Conservation (phyloP, 305 asterid species). For the Solanum hybrid region DNA sequence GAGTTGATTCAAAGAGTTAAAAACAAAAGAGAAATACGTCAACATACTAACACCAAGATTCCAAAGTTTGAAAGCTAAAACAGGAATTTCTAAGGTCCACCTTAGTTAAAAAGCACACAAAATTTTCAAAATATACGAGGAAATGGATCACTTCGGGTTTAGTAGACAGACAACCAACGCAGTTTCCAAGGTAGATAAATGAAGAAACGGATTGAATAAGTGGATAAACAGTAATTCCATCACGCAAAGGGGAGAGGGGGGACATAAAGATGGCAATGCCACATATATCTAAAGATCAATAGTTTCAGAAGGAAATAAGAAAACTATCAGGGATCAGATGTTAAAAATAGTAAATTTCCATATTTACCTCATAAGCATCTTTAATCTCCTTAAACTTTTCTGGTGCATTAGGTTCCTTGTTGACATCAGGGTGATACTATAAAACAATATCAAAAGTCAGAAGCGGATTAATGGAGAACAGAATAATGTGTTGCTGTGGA, state of each 20-base stretch:
- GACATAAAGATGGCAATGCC: neutral
- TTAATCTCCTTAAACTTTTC: slow-evolving; percentile 96
- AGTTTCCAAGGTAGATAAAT: neutral
- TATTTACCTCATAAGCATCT: slow-evolving; percentile 92
- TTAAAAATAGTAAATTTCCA: slow-evolving; percentile 7
- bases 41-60: neutral
- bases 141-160: neutral
- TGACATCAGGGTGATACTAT: slow-evolving; percentile 96
- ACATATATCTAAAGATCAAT: neutral
- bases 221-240: neutral
- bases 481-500: slow-evolving; percentile 1
- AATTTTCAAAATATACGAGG: neutral
- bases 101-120: neutral
- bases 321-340: neutral
- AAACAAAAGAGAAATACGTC: neutral
- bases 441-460: slow-evolving; percentile 20
- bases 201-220: neutral
- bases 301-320: neutral
- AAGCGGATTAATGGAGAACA: neutral
- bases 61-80: neutral
- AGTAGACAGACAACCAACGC: neutral
- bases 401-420: slow-evolving; percentile 93
- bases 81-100: neutral
- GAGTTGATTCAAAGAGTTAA: neutral
- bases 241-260: neutral